A percentile compares a stretch with the other conserved stretches of the same genome.
Conservation (phyloP, 2,329 filamentous ascomycete genomes). For the Claviceps sp. region DNA sequence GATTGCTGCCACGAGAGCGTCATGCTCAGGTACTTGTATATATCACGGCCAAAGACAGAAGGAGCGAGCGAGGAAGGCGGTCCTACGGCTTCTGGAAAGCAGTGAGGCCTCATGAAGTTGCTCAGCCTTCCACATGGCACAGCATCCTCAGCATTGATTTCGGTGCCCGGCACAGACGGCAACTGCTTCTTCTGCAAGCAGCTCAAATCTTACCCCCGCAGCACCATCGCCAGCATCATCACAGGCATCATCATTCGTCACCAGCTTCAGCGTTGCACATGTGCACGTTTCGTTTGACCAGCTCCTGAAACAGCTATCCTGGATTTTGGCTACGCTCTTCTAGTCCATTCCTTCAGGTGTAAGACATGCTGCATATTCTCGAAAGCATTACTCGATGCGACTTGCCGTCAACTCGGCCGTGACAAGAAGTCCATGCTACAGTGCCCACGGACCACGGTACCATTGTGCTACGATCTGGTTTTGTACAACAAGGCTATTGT, state of each 20-base stretch:
- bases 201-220: background rate
- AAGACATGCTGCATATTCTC: background rate
- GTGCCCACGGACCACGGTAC: background rate
- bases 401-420: background rate
- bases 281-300: background rate
- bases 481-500: background rate
- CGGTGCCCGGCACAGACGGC: too few relatives aligned
- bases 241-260: background rate
- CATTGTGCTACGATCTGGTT: too few relatives aligned
- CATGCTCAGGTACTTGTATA: too few relatives aligned
- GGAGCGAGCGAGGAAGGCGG: too few relatives aligned
- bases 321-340: background rate
- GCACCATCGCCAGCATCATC: background rate
- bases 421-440: background rate
- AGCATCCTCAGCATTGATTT: too few relatives aligned
- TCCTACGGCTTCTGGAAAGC: too few relatives aligned
- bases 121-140: too few relatives aligned
- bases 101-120: too few relatives aligned
- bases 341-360: background rate
- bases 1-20: too few relatives aligned
- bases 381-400: too few relatives aligned
- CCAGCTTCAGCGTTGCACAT: background rate
- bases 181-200: background rate
- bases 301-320: background rate
- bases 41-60: too few relatives aligned